These are phyloP conservation scores for Bonia amplexicaulis DNA, from an alignment of 176 grass and related monocot species.

Conservation along the genomic window DNA sequence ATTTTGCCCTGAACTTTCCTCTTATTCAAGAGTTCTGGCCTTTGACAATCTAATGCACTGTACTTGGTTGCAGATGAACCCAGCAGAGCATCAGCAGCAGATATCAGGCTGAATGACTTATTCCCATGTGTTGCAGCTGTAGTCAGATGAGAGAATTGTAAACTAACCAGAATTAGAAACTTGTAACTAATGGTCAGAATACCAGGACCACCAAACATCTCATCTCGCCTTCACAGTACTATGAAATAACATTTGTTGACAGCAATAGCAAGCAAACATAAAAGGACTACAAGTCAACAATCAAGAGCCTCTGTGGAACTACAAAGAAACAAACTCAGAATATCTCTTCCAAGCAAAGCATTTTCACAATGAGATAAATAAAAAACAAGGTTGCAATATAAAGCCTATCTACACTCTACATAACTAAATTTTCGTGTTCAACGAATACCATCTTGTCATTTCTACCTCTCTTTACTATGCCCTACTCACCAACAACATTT, in stretches of 20 bases:
- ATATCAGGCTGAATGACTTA: constrained; percentile 66
- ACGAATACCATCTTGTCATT: neutral
- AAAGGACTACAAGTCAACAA: neutral
- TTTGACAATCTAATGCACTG: constrained; percentile 88
- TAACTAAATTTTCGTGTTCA: neutral
- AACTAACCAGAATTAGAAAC: constrained; percentile 2
- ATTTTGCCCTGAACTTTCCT: constrained; percentile 82
- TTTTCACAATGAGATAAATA: constrained; percentile 5
- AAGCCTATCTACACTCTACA: neutral
- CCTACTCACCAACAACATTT: neutral
- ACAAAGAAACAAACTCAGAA: neutral
- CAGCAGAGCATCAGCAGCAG: constrained; percentile 74
- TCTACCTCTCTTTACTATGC: neutral
- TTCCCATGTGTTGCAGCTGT: constrained; percentile 93
- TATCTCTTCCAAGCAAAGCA: neutral
- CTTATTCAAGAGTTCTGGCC: constrained; percentile 87
- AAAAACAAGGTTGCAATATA: neutral
- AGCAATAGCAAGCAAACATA: neutral
- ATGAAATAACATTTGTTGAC: neutral
- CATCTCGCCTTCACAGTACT: neutral
- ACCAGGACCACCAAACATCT: neutral
- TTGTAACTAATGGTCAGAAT: constrained; percentile 11
- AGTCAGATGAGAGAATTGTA: constrained; percentile 21
- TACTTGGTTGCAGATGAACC: constrained; percentile 79
- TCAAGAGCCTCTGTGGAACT: neutral